Conservation (phyloP, 805 yeast species). For the Saccharomycopsis sp. region DNA sequence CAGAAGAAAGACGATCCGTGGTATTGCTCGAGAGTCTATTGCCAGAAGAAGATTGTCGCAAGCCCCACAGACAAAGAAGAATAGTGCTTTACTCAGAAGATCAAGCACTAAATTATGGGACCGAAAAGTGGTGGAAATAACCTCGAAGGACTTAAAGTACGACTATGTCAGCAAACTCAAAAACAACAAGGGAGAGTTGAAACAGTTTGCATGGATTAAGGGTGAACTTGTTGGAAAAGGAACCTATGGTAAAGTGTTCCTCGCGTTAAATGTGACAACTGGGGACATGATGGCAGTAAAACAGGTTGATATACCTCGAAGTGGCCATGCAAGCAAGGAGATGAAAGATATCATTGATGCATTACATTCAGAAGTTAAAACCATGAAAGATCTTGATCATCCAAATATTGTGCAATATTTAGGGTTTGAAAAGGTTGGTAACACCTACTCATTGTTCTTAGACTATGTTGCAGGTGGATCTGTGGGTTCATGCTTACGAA, state of each 20-base stretch:
- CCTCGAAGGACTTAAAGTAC: slow-evolving; percentile 56
- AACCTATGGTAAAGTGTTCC: slow-evolving; percentile 88
- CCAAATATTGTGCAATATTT: slow-evolving; percentile 90
- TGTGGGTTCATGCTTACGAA: slow-evolving; percentile 75
- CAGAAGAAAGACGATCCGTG: slow-evolving; percentile 85
- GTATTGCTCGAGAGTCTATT: slow-evolving; percentile 81
- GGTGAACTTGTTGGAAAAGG: slow-evolving; percentile 97
- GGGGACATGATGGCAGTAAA: slow-evolving; percentile 99
- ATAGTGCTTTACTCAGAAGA: slow-evolving; percentile 47
- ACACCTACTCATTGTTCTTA: slow-evolving; percentile 76
- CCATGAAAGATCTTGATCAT: slow-evolving; percentile 91
- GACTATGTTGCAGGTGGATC: slow-evolving; percentile 99
- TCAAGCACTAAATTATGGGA: slow-evolving; percentile 98
- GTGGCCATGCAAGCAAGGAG: slow-evolving; percentile 36
- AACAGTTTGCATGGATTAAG: slow-evolving; percentile 94
- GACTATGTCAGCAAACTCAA: slow-evolving; percentile 62
- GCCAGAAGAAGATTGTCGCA: slow-evolving; percentile 39
- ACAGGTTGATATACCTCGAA: slow-evolving; percentile 69
- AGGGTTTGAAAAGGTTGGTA: slow-evolving; percentile 76
- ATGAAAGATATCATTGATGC: slow-evolving; percentile 68
- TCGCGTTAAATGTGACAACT: slow-evolving; percentile 89
- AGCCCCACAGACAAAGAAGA: slow-evolving; percentile 17
- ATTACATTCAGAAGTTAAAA: slow-evolving; percentile 82
- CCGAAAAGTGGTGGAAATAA: slow-evolving; percentile 82
- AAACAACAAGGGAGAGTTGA: slow-evolving; percentile 59